Base-by-base conservation (phyloP, 2,329 filamentous ascomycete genomes). In the Pestalotiopsis sp. region DNA sequence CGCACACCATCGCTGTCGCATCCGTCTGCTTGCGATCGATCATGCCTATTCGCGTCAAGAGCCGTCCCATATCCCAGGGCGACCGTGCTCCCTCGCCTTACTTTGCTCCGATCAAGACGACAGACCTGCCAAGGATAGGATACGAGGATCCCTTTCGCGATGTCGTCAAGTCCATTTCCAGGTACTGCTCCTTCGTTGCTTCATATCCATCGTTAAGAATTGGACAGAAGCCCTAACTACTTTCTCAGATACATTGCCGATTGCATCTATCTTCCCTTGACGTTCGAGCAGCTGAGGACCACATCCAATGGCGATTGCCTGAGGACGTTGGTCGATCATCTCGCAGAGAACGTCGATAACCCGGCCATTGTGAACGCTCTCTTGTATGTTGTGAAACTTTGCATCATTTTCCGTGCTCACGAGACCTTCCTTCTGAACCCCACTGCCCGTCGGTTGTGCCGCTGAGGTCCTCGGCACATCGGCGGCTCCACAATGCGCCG, bases 261-360 rank as follows among this genome's bases (percentile, higher is more conserved):
- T 69, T 87, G 87, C 25, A 85, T 94, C 67, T 84, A 86, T 65
- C 81, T 90, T 61, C 91, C 92, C 17, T 88, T 88, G 76, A 91
- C 88, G 14, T 94, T 94, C 80, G 92, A 94, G 76, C 91, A 94
- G 78, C 83, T 94, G 9, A 85, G 91, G 62, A 91, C 90, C 5
- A 91, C 89, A 1, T 84, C 89, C 5, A 88, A 89, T 31, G 90
- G 90, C 2, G 85, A 84, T 71, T 88, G 82, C 73, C 84, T 88
- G 75, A 87, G 83, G 36, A 76, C 79, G 25, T 81, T 95, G 67
- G 89, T 93, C 62, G 86, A 89, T 56, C 88, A 94, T 76, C 84
- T 95, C 38, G 86, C 85, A 66, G 78, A 84, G 25, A 85, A 85
- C 23, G 90, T 91, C 74, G 89, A 88, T 68, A 92, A 94, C 76